Conservation (phyloP, 2,329 filamentous ascomycete species). For the Aspergillus amoenus region DNA sequence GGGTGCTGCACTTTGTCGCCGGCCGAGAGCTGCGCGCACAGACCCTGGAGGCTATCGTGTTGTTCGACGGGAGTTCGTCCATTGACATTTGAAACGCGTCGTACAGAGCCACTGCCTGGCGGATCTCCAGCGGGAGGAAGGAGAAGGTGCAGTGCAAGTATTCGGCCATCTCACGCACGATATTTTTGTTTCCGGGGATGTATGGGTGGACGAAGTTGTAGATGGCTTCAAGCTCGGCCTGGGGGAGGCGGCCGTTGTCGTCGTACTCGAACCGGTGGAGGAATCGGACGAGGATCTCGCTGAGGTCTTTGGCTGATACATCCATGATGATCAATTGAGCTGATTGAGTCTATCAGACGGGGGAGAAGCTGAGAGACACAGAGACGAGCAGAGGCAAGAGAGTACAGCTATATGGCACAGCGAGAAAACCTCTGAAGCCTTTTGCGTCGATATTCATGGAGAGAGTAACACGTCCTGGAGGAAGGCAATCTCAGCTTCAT, state of each 20-base stretch:
- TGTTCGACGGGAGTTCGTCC: neutral
- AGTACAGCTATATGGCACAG: too few species aligned
- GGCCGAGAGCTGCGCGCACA: neutral
- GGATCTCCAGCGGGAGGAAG: conserved; percentile 5
- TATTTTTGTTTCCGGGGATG: neutral
- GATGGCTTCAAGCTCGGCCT: neutral
- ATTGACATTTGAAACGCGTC: conserved; percentile 4
- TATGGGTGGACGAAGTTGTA: neutral
- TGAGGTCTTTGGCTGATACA: neutral
- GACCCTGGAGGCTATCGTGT: neutral
- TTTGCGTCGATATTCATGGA: too few species aligned
- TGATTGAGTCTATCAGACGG: neutral
- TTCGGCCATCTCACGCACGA: neutral
- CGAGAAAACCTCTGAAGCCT: too few species aligned
- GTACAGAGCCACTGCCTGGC: neutral
- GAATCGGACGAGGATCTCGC: neutral
- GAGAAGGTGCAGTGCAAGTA: neutral
- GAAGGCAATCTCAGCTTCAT: too few species aligned
- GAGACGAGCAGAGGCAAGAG: neutral
- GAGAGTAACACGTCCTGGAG: too few species aligned
- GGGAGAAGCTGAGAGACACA: neutral
- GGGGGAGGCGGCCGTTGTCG: neutral
- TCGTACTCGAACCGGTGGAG: neutral
- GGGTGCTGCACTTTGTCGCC: neutral
- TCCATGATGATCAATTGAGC: neutral